phyloP scores from a whole-genome alignment of 2,329 filamentous ascomycete species.

The Diaporthe longicolla region DNA sequence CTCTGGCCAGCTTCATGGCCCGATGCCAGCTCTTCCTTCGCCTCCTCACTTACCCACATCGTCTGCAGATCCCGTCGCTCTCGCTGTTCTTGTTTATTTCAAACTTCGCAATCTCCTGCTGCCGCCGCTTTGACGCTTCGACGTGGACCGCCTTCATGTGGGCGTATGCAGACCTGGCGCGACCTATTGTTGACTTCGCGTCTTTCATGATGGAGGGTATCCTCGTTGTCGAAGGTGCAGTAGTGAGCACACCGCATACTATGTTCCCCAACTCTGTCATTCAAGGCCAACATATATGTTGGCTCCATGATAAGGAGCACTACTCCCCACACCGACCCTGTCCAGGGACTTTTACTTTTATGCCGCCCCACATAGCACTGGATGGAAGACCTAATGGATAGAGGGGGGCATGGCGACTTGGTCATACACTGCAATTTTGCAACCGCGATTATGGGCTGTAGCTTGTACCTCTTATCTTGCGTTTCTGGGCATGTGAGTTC shows the following conservation, averaged over 20 bases:
- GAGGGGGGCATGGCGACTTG: background rate
- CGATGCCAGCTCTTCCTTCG: background rate
- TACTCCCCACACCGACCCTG: background rate
- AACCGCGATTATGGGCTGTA: background rate
- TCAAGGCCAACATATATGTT: background rate
- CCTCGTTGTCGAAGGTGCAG: background rate
- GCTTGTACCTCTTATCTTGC: background rate
- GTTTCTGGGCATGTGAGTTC: background rate
- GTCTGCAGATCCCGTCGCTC: conserved; percentile 11
- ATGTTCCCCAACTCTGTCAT: background rate
- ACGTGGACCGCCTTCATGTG: background rate
- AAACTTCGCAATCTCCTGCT: conserved; percentile 29
- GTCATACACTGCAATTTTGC: conserved; percentile 9
- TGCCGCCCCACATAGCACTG: background rate
- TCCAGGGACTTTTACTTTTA: conserved; percentile 17
- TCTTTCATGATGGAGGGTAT: background rate
- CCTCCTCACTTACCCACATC: conserved; percentile 19
- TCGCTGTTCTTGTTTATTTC: conserved; percentile 2
- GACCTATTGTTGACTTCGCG: too few species aligned
- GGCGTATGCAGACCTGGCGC: background rate
- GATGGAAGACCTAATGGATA: background rate
- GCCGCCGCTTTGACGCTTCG: background rate
- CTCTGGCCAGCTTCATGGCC: background rate
- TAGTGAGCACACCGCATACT: background rate
- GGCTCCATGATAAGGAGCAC: background rate